phyloP scores from a whole-genome alignment of 768 basidiomycete species.

The Cystofilobasidium bisporidii region DNA sequence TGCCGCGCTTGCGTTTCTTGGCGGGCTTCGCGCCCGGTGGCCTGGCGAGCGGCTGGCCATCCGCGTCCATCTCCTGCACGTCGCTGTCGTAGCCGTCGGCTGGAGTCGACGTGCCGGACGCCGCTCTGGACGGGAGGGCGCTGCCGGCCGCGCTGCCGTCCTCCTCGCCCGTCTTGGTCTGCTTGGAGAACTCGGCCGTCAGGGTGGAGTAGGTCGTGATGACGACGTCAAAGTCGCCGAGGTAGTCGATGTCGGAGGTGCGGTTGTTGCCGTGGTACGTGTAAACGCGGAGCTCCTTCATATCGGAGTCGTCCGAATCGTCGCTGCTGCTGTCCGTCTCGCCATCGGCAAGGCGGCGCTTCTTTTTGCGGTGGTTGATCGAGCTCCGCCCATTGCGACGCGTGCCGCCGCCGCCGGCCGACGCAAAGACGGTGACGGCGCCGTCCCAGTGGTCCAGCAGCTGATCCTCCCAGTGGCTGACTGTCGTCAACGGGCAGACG shows the following conservation, averaged over 20 bases:
- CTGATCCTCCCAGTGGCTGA: constrained; percentile 98
- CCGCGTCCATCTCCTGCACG: constrained; percentile 39
- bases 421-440: constrained; percentile 66
- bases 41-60: constrained; percentile 42
- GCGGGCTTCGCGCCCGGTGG: constrained; percentile 43
- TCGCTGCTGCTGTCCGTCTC: neutral
- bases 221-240: constrained; percentile 91
- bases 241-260: constrained; percentile 69
- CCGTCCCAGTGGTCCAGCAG: constrained; percentile 95
- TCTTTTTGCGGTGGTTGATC: constrained; percentile 6
- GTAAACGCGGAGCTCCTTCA: constrained; percentile 50
- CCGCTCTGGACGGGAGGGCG: constrained; percentile 52
- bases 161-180: constrained; percentile 55
- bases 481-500: constrained; percentile 89
- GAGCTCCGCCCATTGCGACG: neutral
- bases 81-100: constrained; percentile 31
- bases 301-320: constrained; percentile 12
- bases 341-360: neutral
- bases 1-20: constrained; percentile 54
- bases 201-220: constrained; percentile 95
- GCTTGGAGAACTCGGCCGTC: constrained; percentile 88
- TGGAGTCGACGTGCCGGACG: constrained; percentile 59
- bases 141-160: constrained; percentile 32
- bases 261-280: constrained; percentile 91
- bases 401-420: neutral